Percentiles rank a stretch among this genome's conserved stretches.
These are phyloP conservation scores for Spizellomyces punctatus DNA, from an alignment of 192 early-diverging fungal genomes.

Conservation along the genomic window DNA sequence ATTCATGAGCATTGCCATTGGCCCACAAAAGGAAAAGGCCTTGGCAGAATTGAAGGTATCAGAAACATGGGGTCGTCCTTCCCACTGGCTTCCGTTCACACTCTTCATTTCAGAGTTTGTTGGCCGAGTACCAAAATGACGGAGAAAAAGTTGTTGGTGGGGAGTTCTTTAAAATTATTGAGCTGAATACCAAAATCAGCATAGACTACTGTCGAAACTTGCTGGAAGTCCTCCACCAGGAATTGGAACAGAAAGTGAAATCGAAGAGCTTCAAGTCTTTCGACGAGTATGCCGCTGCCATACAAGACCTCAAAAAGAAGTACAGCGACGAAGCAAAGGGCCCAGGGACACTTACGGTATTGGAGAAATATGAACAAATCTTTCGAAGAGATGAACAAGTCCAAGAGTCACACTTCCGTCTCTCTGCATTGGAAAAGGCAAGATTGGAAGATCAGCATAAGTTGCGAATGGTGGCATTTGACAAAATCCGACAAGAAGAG, in stretches of 20 bases:
- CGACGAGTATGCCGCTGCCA: background rate
- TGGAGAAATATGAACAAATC: too few relatives aligned
- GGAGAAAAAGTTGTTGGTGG: background rate
- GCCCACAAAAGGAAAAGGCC: background rate
- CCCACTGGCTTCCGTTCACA: background rate
- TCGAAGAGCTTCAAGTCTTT: background rate
- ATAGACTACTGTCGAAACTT: background rate
- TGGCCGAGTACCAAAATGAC: background rate
- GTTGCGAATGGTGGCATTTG: too few relatives aligned
- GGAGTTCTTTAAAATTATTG: background rate
- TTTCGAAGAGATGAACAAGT: too few relatives aligned
- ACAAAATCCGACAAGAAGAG: too few relatives aligned
- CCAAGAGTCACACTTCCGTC: too few relatives aligned
- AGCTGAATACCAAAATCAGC: background rate
- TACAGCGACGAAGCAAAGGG: too few relatives aligned
- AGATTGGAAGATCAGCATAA: too few relatives aligned
- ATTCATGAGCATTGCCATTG: background rate
- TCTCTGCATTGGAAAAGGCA: too few relatives aligned
- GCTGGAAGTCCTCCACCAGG: background rate
- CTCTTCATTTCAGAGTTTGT: background rate
- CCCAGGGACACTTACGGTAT: too few relatives aligned
- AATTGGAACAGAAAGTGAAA: background rate
- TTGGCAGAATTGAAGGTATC: conserved; percentile 1
- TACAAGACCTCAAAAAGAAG: too few relatives aligned
- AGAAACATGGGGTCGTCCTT: background rate